phyloP scores from a whole-genome alignment of 768 basidiomycete genomes.

The Mycena epipterygia region DNA sequence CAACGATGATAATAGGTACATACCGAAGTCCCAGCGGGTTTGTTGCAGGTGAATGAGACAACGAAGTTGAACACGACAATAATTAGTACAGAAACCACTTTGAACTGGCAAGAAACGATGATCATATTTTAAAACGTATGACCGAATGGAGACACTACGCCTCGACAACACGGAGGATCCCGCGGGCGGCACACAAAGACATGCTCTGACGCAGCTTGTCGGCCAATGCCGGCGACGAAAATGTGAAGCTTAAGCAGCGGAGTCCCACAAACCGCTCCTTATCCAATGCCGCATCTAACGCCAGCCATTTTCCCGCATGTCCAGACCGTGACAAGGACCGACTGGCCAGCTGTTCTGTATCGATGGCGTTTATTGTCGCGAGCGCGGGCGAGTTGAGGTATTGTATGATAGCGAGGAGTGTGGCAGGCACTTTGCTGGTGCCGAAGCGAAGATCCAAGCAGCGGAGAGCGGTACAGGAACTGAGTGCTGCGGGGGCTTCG shows the following conservation, averaged over 20 bases:
- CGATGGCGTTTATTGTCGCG: neutral
- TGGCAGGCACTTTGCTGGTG: neutral
- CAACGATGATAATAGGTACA: too few species aligned
- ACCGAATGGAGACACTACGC: too few species aligned
- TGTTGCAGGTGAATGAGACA: too few species aligned
- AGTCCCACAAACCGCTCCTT: neutral
- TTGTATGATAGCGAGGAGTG: neutral
- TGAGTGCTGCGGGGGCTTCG: neutral
- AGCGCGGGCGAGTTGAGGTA: neutral
- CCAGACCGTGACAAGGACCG: neutral
- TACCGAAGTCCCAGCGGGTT: too few species aligned
- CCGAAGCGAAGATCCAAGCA: neutral
- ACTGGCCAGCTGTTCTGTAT: neutral
- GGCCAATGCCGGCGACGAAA: neutral
- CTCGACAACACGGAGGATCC: neutral
- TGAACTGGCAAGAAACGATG: too few species aligned
- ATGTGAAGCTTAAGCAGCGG: neutral
- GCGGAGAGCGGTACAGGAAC: neutral
- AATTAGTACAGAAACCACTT: too few species aligned
- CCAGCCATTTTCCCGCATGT: neutral
- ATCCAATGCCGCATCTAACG: neutral
- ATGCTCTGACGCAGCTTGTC: neutral
- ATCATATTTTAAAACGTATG: too few species aligned
- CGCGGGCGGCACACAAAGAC: slow-evolving; percentile 20
- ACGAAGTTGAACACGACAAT: too few species aligned